Percentiles rank a stretch among this genome's conserved stretches.
Conservation (phyloP, 1,284 basidiomycete genomes). For the Papiliotrema fonsecae region DNA sequence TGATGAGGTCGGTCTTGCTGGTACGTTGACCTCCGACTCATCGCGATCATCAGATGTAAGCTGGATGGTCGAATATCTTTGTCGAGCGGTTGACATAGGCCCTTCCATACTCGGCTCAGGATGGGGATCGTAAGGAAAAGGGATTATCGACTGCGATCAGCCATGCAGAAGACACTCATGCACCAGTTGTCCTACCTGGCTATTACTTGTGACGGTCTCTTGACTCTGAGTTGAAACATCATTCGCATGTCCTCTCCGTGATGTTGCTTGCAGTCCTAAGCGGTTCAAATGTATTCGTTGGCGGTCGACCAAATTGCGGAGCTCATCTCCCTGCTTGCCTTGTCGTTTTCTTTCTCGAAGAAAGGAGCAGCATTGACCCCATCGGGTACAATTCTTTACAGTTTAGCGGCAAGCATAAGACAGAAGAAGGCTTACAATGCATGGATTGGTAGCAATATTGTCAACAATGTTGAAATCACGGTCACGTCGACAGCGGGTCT, state of each 20-base stretch:
- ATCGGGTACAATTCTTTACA: not conserved
- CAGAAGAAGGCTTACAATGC: no score
- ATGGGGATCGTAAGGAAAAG: no score
- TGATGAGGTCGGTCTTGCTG: not conserved
- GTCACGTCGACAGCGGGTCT: no score
- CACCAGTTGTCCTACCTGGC: no score
- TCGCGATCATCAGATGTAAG: not conserved
- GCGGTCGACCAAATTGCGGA: not conserved
- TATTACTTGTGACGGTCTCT: no score
- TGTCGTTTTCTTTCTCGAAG: not conserved
- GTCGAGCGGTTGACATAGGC: not conserved
- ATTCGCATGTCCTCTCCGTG: not conserved
- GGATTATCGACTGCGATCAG: no score
- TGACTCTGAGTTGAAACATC: no score
- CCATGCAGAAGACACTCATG: no score
- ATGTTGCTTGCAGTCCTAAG: not conserved
- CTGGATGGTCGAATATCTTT: not conserved
- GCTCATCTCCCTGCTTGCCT: not conserved
- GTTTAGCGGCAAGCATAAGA: no score
- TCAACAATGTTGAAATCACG: no score
- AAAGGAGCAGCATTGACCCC: not conserved
- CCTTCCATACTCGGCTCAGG: no score
- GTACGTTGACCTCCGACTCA: not conserved
- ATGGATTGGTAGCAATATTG: no score
- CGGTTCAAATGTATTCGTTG: not conserved